Base-by-base conservation (phyloP, 352 stramenopile genomes). In the Phytophthora crassamura region DNA sequence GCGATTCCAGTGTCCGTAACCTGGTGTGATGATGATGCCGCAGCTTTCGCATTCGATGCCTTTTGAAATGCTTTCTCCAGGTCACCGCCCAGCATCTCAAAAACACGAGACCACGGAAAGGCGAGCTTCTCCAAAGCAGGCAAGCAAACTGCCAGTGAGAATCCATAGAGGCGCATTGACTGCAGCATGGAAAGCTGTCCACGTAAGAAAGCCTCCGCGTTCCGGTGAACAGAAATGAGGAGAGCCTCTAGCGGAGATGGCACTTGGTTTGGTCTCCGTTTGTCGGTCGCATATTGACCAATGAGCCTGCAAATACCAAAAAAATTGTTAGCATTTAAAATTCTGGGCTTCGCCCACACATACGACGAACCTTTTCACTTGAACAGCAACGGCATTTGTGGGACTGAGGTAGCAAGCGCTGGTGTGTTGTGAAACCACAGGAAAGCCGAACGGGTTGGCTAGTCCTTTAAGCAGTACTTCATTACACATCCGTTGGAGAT, bases 381-480 rank as follows among this genome's bases (percentile, higher is more conserved):
- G 75, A 32, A 88, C 74, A 50, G 91, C 79, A 32, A 93, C 50
- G 30, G 38, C 60, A 10, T 49, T 69, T 16, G 70, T 91, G n/a
- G 83, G 82, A 45, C 81, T 93, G 12, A 96, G 69, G 40, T 91
- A 73, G 36, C 86, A 95, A 25, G 88, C 46, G 22, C 67, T 92
- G 3, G 91, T 77, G 34, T 95, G 84, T 42, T 96, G 88, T 7
- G 81, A 88, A 16, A 96, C 87, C 41, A 94, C 76, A 4, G 88
- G 88, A 61, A 93, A 93, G 5, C 68, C 65, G 34, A 96, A 80
- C 4, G 88, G 83, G 51, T 95, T 94, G 15, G 59, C 77, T 38
- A 95, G 63, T 1, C 86, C 85, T 48, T 91, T 91, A 2, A 84
- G 63, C 7, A 93, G 55, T 20, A 95, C 85, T 75, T 94, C 88